Evolutionary conservation across 2,329 filamentous ascomycete genomes (phyloP).

Genomic region (Hypoxylon sp.): DNA sequence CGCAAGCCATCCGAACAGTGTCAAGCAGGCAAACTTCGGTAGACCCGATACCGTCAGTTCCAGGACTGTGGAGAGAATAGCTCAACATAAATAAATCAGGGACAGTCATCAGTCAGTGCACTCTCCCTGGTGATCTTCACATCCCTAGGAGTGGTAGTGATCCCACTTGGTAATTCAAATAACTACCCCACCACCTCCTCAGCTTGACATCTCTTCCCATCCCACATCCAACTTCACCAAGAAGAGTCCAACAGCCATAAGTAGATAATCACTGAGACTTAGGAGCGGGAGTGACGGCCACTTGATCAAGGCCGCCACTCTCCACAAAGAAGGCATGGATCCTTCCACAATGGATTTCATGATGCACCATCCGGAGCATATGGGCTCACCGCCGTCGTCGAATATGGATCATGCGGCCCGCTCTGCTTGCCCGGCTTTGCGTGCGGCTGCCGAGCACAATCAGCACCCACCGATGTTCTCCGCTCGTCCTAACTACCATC

Average conservation of each 20-base stretch:
- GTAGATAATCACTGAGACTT: conserved; percentile 5
- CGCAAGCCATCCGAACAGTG: conserved; percentile 8
- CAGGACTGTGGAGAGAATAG: conserved; percentile 17
- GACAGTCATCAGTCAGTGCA: conserved; percentile 12
- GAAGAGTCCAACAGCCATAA: conserved; percentile 12
- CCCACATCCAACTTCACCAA: conserved; percentile 4
- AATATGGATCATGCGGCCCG: conserved; percentile 44
- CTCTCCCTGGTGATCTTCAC: conserved; percentile 22
- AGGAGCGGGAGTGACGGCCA: conserved; percentile 42
- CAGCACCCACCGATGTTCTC: conserved; percentile 43
- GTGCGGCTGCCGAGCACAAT: conserved; percentile 49
- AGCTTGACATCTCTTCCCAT: neutral
- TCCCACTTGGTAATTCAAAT: neutral
- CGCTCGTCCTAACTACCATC: conserved; percentile 42
- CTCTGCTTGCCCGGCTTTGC: conserved; percentile 52
- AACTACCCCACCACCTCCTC: neutral
- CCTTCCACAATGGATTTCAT: conserved; percentile 52
- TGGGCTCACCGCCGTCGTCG: conserved; percentile 29
- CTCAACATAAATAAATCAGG: conserved; percentile 13
- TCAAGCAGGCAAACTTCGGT: conserved; percentile 13
- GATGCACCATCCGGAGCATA: conserved; percentile 49
- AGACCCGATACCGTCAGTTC: conserved; percentile 11
- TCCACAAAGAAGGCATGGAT: conserved; percentile 47
- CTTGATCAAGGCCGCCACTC: conserved; percentile 41
- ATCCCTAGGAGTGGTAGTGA: conserved; percentile 1